phyloP scores from a whole-genome alignment of 2,329 filamentous ascomycete genomes.

The Ophiocordyceps unilateralis region DNA sequence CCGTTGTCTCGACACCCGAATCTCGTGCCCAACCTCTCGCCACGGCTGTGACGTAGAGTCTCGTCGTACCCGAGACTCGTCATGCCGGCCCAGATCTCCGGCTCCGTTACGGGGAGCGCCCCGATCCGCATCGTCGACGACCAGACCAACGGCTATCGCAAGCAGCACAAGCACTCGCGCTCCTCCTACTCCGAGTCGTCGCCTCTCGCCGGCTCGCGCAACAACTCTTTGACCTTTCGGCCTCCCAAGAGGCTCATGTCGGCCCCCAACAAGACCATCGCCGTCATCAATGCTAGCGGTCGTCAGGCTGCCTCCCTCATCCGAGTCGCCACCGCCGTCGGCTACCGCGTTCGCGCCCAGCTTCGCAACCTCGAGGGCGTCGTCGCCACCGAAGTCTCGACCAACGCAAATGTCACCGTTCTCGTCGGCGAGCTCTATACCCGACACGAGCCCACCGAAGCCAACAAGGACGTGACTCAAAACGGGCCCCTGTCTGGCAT shows the following conservation, averaged over 20 bases:
- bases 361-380: constrained; percentile 74
- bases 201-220: constrained; percentile 33
- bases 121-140: constrained; percentile 20
- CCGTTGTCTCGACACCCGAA: background rate
- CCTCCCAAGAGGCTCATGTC: constrained; percentile 42
- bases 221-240: constrained; percentile 43
- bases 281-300: constrained; percentile 89
- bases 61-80: constrained; percentile 5
- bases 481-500: constrained; percentile 45
- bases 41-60: background rate
- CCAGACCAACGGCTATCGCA: constrained; percentile 17
- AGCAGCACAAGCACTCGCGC: constrained; percentile 41
- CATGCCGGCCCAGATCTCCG: constrained; percentile 23
- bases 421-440: constrained; percentile 48
- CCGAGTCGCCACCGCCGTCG: constrained; percentile 81
- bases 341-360: constrained; percentile 85
- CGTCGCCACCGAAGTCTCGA: constrained; percentile 71
- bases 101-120: constrained; percentile 19
- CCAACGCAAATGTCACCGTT: constrained; percentile 58
- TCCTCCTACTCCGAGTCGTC: constrained; percentile 46
- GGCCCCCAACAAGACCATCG: constrained; percentile 60
- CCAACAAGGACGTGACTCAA: constrained; percentile 46
- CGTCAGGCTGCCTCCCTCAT: constrained; percentile 92
- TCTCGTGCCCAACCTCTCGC: background rate
- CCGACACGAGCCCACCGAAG: constrained; percentile 30